These are phyloP conservation scores for Artemisia tridentata DNA, from an alignment of 129 eudicot genomes.

Conservation along the genomic window DNA sequence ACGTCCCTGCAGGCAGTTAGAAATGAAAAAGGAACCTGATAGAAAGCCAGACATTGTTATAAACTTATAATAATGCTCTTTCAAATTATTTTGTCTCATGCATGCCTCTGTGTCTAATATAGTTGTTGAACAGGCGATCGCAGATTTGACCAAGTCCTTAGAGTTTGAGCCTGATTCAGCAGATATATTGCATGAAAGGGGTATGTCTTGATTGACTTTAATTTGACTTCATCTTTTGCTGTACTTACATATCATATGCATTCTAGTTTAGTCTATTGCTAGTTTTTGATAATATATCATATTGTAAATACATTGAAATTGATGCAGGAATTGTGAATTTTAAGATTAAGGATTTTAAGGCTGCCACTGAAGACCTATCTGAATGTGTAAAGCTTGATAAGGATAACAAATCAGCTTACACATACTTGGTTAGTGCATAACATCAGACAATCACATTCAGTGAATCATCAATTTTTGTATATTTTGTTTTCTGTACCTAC, in stretches of 20 bases:
- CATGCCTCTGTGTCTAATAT: no score
- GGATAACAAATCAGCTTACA: slow-evolving; percentile 93
- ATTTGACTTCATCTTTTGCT: slow-evolving; percentile 9
- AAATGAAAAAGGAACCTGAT: no score
- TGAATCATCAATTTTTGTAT: slow-evolving; percentile 9
- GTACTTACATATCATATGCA: background rate
- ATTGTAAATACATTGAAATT: slow-evolving; percentile 16
- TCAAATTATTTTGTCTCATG: no score
- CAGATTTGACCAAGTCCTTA: slow-evolving; percentile 90
- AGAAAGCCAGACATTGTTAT: no score
- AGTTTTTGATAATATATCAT: no score
- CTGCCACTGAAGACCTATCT: no score
- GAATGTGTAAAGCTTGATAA: no score
- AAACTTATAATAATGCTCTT: no score
- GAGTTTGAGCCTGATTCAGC: slow-evolving; percentile 87
- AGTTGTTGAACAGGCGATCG: slow-evolving; percentile 66
- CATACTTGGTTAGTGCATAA: slow-evolving; percentile 76
- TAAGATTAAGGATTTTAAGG: no score
- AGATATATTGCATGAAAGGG: slow-evolving; percentile 96
- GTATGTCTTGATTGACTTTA: slow-evolving; percentile 33
- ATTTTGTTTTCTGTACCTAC: slow-evolving; percentile 8
- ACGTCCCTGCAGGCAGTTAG: no score
- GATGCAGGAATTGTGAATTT: slow-evolving; percentile 88
- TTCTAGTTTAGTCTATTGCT: background rate
- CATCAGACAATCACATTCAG: background rate